phyloP scores from a whole-genome alignment of 352 stramenopile genomes.

The Elongisporangium anandrum region DNA sequence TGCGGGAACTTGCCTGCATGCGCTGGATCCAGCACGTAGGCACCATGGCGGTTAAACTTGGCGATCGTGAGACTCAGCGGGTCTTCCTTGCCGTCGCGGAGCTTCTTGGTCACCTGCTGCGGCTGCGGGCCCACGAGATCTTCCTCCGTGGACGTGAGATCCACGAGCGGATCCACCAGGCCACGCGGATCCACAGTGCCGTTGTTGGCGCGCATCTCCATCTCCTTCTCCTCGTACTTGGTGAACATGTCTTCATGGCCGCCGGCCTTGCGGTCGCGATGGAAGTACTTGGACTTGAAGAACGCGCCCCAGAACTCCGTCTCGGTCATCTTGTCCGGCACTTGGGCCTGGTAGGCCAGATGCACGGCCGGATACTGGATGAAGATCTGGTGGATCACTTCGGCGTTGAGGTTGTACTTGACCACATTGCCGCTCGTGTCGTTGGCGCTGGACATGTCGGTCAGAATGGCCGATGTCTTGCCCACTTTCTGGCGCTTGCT shows the following conservation, averaged over 20 bases:
- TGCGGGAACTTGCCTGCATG: conserved; percentile 56
- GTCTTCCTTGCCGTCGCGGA: conserved; percentile 38
- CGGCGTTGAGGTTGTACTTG: conserved; percentile 88
- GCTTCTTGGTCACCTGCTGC: conserved; percentile 14
- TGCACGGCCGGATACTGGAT: conserved; percentile 87
- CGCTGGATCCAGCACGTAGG: conserved; percentile 73
- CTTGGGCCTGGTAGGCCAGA: conserved; percentile 77
- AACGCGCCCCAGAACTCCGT: conserved; percentile 87
- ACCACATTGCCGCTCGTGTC: conserved; percentile 69
- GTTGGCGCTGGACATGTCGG: conserved; percentile 70
- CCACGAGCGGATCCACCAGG: conserved; percentile 72
- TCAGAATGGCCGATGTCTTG: conserved; percentile 83
- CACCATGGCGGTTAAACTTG: conserved; percentile 85
- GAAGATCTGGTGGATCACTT: conserved; percentile 89
- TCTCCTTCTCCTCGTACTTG: conserved; percentile 78
- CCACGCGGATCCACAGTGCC: conserved; percentile 50
- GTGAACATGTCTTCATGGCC: conserved; percentile 81
- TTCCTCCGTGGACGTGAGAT: conserved; percentile 69
- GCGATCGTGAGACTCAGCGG: conserved; percentile 65
- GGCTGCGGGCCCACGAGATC: conserved; percentile 44
- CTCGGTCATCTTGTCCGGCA: conserved; percentile 87
- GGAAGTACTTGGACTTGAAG: conserved; percentile 89
- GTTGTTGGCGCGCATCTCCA: conserved; percentile 34
- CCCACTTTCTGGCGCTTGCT: conserved; percentile 83
- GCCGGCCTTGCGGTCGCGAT: conserved; percentile 74